phyloP scores from a whole-genome alignment of 2,329 filamentous ascomycete species.

The Epichloe uncinata region DNA sequence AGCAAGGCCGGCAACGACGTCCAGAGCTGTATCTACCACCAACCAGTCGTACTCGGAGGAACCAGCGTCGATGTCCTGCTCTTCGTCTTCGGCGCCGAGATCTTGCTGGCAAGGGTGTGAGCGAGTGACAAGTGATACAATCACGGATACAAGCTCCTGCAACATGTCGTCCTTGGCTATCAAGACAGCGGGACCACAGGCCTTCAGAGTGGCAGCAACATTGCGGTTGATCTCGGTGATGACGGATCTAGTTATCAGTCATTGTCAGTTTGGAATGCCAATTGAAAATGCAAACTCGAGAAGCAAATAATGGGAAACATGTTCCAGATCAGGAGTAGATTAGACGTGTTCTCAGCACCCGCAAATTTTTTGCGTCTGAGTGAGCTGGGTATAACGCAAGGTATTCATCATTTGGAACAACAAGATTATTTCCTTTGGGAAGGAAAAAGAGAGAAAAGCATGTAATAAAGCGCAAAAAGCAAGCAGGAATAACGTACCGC shows the following conservation, averaged over 20 bases:
- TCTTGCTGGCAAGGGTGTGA: constrained; percentile 90
- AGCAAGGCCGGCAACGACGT: constrained; percentile 76
- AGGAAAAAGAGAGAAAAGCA: constrained; percentile 3
- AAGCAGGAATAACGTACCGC: constrained; percentile 51
- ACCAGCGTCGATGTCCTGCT: constrained; percentile 56
- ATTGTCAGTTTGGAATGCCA: background rate
- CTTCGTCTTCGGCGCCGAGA: constrained; percentile 67
- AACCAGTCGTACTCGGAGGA: constrained; percentile 97
- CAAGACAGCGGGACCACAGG: constrained; percentile 77
- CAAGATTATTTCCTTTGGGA: background rate
- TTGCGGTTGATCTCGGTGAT: constrained; percentile 95
- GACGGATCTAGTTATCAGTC: constrained; percentile 46
- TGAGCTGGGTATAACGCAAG: constrained; percentile 98
- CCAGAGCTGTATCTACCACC: constrained; percentile 84
- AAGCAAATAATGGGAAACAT: constrained; percentile 7
- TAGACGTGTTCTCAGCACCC: constrained; percentile 73
- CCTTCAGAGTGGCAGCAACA: constrained; percentile 77
- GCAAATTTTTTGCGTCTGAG: constrained; percentile 77
- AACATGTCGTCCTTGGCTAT: constrained; percentile 54
- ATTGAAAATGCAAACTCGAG: background rate
- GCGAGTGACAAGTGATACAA: constrained; percentile 73
- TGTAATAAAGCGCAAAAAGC: constrained; percentile 1
- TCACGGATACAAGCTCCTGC: constrained; percentile 60
- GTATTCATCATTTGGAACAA: constrained; percentile 62
- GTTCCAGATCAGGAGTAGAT: constrained; percentile 24